Evolutionary conservation across 192 early-diverging fungal genomes (phyloP).

Genomic region (Backusella luteola): DNA sequence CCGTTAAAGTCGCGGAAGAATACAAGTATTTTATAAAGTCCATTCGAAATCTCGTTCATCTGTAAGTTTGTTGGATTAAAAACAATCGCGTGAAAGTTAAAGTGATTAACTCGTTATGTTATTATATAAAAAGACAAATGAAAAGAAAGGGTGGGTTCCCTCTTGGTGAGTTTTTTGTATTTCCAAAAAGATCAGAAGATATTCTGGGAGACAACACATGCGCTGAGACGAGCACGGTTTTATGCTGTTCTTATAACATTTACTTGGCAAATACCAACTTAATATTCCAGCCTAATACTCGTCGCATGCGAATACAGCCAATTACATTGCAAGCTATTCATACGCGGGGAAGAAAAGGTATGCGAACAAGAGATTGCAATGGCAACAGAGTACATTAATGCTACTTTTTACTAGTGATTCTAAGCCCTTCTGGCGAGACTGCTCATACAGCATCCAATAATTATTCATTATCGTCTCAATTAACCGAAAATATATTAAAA

Average conservation of each 20-base stretch:
- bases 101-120: background rate
- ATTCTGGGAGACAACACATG: background rate
- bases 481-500: slow-evolving; percentile 15
- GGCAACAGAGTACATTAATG: background rate
- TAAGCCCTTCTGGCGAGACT: slow-evolving; percentile 21
- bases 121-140: slow-evolving; percentile 19
- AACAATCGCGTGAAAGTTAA: background rate
- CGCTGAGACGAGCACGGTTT: background rate
- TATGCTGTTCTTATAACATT: slow-evolving; percentile 32
- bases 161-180: slow-evolving; percentile 31
- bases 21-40: slow-evolving; percentile 33
- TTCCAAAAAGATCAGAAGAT: background rate
- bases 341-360: slow-evolving; percentile 3
- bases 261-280: slow-evolving; percentile 32
- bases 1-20: slow-evolving; percentile 25
- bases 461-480: slow-evolving; percentile 9
- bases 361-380: background rate
- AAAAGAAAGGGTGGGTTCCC: slow-evolving; percentile 24
- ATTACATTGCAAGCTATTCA: slow-evolving; percentile 1
- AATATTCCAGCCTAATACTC: slow-evolving; percentile 30
- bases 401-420: slow-evolving; percentile 1
- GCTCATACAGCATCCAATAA: background rate
- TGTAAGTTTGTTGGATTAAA: slow-evolving; percentile 20
- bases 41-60: slow-evolving; percentile 22
- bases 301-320: slow-evolving; percentile 19